Evolutionary conservation across 305 asterid species (phyloP), one percentile per base, ranked within the genome.

Genomic region (Striga hermonthica): DNA sequence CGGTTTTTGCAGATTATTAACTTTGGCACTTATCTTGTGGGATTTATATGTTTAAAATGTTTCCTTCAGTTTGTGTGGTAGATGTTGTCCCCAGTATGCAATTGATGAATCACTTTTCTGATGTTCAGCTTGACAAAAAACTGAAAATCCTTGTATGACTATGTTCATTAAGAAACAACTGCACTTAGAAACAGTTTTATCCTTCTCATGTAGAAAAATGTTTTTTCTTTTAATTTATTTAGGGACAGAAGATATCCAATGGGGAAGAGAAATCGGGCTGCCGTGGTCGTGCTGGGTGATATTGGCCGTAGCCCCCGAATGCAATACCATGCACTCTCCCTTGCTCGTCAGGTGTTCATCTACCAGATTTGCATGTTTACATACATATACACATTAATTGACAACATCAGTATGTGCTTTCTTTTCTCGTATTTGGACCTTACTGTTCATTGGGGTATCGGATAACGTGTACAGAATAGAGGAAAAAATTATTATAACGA

Each of bases 311-410:
- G 98, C 76, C 98, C 97, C 9, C 82, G 98, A 11, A 89, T 92
- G 98, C 98, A 92, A 67, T 92, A 87, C 69, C 98, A 92, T 43
- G 95, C 97, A 6, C 97, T 92, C 61, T 92, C 98, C 48, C 95
- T 92, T 66, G 90, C 97, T 64, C 87, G 82, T 31, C 97, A 89
- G 97, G 98, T 89, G 64, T 36, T 60, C 44, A 36, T 9, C n/a
- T 28, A 53, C 7, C 59, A 53, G 65, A 7, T 50, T 12, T 43
- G 3, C 31, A 22, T 22, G 31, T 22, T 22, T 22, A 22, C 31
- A 22, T 22, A 22, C 31, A 2, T 22, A 22, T 22, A 22, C 1
- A 22, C 31, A 22, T 22, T 22, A 22, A 22, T 22, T 22, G 31
- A 22, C 2, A 22, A 22, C 2, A 22, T 22, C 31, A 22, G 31